Evolutionary conservation across 371 early-diverging fungal genomes (phyloP).

Genomic region (Entomophthora muscae): DNA sequence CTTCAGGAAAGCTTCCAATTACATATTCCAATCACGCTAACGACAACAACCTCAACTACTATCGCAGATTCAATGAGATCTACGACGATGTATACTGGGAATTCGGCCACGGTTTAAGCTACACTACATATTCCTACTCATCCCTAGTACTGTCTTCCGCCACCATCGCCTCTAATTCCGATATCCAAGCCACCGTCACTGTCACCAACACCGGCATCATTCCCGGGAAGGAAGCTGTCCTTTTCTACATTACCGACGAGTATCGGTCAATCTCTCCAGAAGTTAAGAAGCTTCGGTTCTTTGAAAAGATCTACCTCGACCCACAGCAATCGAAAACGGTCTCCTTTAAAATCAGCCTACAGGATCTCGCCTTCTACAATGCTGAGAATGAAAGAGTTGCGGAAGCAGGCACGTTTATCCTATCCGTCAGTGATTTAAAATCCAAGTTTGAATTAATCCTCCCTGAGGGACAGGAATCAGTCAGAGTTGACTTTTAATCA

Average conservation of each 20-base stretch:
- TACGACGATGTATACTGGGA: conserved; percentile 25
- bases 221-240: conserved; percentile 32
- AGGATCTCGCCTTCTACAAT: conserved; percentile 21
- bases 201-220: conserved; percentile 28
- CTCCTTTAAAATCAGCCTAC: conserved; percentile 19
- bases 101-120: conserved; percentile 42
- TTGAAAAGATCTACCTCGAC: conserved; percentile 26
- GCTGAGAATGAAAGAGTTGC: conserved; percentile 16
- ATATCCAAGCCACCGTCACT: conserved; percentile 16
- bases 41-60: conserved; percentile 16
- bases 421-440: conserved; percentile 21
- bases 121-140: conserved; percentile 27
- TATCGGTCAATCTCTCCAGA: conserved; percentile 25
- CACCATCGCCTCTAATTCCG: background rate
- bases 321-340: conserved; percentile 22
- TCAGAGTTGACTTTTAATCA: too few relatives aligned
- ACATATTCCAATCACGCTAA: conserved; percentile 33
- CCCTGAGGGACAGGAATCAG: too few relatives aligned
- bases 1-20: conserved; percentile 25
- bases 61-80: conserved; percentile 12
- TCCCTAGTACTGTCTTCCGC: conserved; percentile 15
- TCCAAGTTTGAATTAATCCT: background rate
- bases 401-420: conserved; percentile 20
- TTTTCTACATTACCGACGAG: conserved; percentile 36
- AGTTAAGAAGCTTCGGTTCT: conserved; percentile 23